These are phyloP conservation scores for Metschnikowia drakensbergensis DNA, from an alignment of 805 yeast genomes.

Conservation along the genomic window DNA sequence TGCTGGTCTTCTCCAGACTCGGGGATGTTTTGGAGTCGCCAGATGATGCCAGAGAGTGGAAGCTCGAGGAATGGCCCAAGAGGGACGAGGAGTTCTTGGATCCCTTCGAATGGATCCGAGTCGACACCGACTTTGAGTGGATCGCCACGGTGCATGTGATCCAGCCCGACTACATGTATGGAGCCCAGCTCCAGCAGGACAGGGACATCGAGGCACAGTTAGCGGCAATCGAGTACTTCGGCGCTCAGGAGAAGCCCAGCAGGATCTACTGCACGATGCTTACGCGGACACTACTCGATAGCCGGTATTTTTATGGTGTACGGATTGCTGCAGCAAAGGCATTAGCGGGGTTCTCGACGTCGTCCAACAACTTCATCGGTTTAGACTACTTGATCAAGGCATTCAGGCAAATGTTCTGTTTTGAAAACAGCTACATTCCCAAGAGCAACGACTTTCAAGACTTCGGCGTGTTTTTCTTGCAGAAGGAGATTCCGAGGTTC, in stretches of 20 bases:
- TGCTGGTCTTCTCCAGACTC: slow-evolving; percentile 46
- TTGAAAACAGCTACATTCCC: slow-evolving; percentile 59
- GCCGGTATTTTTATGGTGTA: slow-evolving; percentile 83
- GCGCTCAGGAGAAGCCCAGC: slow-evolving; percentile 54
- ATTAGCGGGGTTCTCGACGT: slow-evolving; percentile 61
- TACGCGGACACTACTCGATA: slow-evolving; percentile 76
- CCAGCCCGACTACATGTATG: slow-evolving; percentile 93
- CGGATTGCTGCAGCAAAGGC: slow-evolving; percentile 84
- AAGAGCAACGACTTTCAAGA: slow-evolving; percentile 76
- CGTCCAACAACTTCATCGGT: slow-evolving; percentile 65
- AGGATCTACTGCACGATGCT: slow-evolving; percentile 70
- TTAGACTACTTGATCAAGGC: slow-evolving; percentile 66
- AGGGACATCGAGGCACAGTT: slow-evolving; percentile 94
- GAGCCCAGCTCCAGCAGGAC: slow-evolving; percentile 90
- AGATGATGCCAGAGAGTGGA: slow-evolving; percentile 67
- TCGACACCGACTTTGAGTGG: slow-evolving; percentile 99
- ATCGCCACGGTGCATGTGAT: slow-evolving; percentile 73
- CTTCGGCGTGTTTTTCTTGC: slow-evolving; percentile 64
- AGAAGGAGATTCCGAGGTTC: slow-evolving; percentile 62
- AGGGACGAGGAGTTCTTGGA: slow-evolving; percentile 75
- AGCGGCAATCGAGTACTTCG: slow-evolving; percentile 75
- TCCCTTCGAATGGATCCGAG: slow-evolving; percentile 95
- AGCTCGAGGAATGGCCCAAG: slow-evolving; percentile 61
- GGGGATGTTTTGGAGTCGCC: slow-evolving; percentile 73
- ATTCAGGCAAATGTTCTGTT: slow-evolving; percentile 69